Percentiles rank a stretch among this genome's conserved stretches.
phyloP scores from a whole-genome alignment of 129 eudicot species.

The Flaveria sonorensis region DNA sequence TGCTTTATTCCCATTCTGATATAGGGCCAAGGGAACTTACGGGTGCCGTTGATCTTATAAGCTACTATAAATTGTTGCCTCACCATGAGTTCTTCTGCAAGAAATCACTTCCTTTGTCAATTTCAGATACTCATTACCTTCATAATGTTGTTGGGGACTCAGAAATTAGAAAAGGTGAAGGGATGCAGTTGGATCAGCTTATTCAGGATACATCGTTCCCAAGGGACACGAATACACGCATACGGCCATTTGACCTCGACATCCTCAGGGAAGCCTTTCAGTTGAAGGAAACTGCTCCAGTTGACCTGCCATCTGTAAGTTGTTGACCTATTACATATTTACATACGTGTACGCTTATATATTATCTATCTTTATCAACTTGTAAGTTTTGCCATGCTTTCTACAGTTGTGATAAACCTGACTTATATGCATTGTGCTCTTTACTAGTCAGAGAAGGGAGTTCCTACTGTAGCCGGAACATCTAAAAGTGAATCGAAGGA shows the following conservation, averaged over 20 bases:
- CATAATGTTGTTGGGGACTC: conserved; percentile 87
- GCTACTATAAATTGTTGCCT: conserved; percentile 67
- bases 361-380: background rate
- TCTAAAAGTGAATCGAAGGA: conserved; percentile 69
- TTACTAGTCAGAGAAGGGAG: conserved; percentile 74
- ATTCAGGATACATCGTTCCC: conserved; percentile 43
- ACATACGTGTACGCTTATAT: background rate
- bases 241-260: conserved; percentile 72
- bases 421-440: conserved; percentile 14
- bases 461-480: conserved; percentile 74
- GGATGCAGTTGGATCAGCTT: conserved; percentile 87
- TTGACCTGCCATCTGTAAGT: conserved; percentile 76
- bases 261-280: conserved; percentile 77
- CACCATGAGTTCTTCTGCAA: conserved; percentile 92
- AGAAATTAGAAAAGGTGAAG: conserved; percentile 87
- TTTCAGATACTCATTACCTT: conserved; percentile 85
- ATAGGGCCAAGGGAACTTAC: conserved; percentile 85
- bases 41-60: conserved; percentile 84
- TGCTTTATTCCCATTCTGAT: conserved; percentile 5
- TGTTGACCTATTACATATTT: background rate
- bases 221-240: conserved; percentile 55
- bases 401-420: background rate
- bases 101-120: conserved; percentile 76
- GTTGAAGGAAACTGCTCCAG: conserved; percentile 65
- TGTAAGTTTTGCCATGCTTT: background rate